Evolutionary conservation across 2,329 filamentous ascomycete genomes (phyloP).

Genomic region (Ophiostoma ulmi): DNA sequence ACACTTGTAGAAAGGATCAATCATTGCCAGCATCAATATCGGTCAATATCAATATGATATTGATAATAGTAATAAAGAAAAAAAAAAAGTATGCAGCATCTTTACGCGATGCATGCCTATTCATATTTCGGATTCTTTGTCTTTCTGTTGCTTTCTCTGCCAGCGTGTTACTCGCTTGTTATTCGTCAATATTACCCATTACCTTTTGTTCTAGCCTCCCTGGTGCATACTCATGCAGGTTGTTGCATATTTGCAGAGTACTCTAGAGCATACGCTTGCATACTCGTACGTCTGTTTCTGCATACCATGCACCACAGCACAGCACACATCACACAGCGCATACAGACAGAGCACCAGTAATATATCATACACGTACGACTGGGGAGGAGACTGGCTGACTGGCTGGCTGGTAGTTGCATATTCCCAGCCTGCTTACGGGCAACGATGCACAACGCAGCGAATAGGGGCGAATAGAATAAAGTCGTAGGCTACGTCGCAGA

Average conservation of each 20-base stretch:
- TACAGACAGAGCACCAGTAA: background rate
- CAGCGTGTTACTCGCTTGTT: background rate
- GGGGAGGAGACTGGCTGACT: background rate
- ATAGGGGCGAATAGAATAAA: background rate
- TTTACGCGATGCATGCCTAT: background rate
- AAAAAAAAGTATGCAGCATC: background rate
- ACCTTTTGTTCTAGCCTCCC: background rate
- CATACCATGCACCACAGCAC: slow-evolving; percentile 1
- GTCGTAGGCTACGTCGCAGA: slow-evolving; percentile 9
- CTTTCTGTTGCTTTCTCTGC: slow-evolving; percentile 6
- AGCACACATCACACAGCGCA: slow-evolving; percentile 7
- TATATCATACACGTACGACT: background rate
- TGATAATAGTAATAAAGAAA: background rate
- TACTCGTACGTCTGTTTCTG: background rate
- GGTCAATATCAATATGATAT: background rate
- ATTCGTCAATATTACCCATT: background rate
- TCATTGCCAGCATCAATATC: background rate
- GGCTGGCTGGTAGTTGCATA: slow-evolving; percentile 4
- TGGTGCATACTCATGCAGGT: background rate
- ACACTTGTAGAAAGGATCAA: background rate
- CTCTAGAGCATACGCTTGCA: background rate
- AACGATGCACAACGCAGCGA: slow-evolving; percentile 4
- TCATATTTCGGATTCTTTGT: background rate
- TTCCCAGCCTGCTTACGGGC: slow-evolving; percentile 11
- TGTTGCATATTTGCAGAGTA: background rate